A percentile compares a stretch with the other conserved stretches of the same genome.
Evolutionary conservation across 805 yeast genomes (phyloP).

Genomic region (Wickerhamiella dianesei): DNA sequence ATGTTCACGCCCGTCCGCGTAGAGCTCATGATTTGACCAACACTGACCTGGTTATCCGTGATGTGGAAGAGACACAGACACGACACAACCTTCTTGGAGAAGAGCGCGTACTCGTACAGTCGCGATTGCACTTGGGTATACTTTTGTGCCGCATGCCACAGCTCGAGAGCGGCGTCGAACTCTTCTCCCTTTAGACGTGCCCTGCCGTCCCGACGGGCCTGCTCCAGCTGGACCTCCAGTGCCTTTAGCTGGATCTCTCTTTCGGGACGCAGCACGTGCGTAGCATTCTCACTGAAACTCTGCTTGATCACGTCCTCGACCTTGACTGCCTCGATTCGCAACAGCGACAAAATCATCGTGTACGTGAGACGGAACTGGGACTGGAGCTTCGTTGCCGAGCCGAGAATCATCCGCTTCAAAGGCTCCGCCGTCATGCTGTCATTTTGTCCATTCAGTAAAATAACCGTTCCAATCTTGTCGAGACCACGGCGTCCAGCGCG

Average conservation of each 20-base stretch:
- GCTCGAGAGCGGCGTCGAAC: slow-evolving; percentile 1
- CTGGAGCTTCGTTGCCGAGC: slow-evolving; percentile 76
- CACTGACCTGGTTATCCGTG: neutral
- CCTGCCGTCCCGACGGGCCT: neutral
- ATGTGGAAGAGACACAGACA: neutral
- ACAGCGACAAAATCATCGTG: slow-evolving; percentile 77
- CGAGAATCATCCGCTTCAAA: slow-evolving; percentile 71
- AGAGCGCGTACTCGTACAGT: slow-evolving; percentile 1
- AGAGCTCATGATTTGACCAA: neutral
- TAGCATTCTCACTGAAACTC: slow-evolving; percentile 81
- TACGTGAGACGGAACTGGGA: slow-evolving; percentile 92
- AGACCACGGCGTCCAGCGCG: slow-evolving; percentile 97
- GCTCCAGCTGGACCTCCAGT: slow-evolving; percentile 9
- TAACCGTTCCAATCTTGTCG: slow-evolving; percentile 87
- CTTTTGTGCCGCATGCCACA: slow-evolving; percentile 1
- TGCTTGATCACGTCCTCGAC: slow-evolving; percentile 98
- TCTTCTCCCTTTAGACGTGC: neutral
- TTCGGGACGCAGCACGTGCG: slow-evolving; percentile 76
- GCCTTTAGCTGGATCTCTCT: slow-evolving; percentile 54
- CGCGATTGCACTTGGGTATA: slow-evolving; percentile 1
- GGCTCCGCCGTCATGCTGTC: slow-evolving; percentile 27
- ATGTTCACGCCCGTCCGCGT: neutral
- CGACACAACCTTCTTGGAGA: neutral
- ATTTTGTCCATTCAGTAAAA: slow-evolving; percentile 52
- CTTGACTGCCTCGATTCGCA: slow-evolving; percentile 83